Evolutionary conservation across 2,329 filamentous ascomycete species (phyloP).

Genomic region (Fusarium sp.): DNA sequence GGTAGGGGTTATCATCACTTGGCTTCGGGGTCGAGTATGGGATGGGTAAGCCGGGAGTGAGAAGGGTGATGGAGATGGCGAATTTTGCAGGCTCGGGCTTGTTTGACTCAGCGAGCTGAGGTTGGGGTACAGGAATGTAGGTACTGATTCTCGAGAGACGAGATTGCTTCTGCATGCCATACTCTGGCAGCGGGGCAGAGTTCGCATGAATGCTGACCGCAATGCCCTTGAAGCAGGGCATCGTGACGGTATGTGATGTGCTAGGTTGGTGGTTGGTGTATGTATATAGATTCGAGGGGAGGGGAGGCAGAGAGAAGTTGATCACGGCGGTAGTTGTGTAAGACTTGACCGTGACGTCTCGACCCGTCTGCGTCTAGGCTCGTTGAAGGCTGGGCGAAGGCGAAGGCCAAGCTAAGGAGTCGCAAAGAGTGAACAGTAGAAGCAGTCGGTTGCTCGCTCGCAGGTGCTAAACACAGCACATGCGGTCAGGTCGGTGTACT

Average conservation of each 20-base stretch:
- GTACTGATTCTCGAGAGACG: constrained; percentile 92
- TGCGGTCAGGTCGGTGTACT: constrained; percentile 31
- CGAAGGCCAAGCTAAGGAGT: not conserved
- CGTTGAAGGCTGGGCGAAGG: constrained; percentile 14
- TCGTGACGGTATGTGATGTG: constrained; percentile 50
- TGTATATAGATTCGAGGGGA: constrained; percentile 24
- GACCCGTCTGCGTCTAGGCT: constrained; percentile 10
- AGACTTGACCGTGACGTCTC: constrained; percentile 23
- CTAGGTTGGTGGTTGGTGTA: constrained; percentile 15
- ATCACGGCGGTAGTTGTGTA: constrained; percentile 11
- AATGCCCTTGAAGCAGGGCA: constrained; percentile 99
- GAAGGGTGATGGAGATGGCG: constrained; percentile 95
- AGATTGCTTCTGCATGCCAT: constrained; percentile 94
- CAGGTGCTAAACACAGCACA: constrained; percentile 24
- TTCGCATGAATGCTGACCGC: constrained; percentile 94
- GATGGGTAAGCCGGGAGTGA: constrained; percentile 87
- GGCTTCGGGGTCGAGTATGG: constrained; percentile 92
- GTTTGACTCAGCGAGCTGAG: constrained; percentile 73
- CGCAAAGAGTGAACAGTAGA: constrained; percentile 25
- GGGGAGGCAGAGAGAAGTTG: constrained; percentile 31
- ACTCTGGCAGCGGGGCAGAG: constrained; percentile 83
- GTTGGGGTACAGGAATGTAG: constrained; percentile 94
- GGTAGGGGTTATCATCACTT: constrained; percentile 78
- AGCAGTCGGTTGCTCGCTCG: constrained; percentile 26
- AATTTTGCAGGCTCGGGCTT: constrained; percentile 95